Evolutionary conservation across 495 filamentous ascomycete genomes (phyloP).

Genomic region (Evernia prunastri): DNA sequence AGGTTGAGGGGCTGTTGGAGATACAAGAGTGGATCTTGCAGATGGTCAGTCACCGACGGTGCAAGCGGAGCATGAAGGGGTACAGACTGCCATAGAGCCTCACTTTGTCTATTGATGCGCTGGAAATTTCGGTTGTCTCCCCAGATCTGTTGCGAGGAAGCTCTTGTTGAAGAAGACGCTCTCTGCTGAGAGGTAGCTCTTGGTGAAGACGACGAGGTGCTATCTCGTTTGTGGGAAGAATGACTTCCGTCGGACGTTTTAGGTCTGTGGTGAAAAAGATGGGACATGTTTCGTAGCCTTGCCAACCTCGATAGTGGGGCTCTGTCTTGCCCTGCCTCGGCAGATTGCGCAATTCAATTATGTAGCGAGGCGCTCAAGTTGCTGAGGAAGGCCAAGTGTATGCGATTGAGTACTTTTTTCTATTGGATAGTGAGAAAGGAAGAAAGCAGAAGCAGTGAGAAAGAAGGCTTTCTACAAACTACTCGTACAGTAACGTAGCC

Average conservation of each 20-base stretch:
- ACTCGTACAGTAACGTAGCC: too few relatives aligned
- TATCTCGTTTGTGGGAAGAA: conserved; percentile 23
- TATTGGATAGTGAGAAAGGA: neutral
- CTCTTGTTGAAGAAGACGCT: conserved; percentile 11
- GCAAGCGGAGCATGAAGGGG: neutral
- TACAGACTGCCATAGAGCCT: conserved; percentile 27
- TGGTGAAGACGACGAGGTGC: too few relatives aligned
- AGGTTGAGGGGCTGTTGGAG: conserved; percentile 25
- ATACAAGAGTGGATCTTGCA: conserved; percentile 18
- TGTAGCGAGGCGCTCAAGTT: too few relatives aligned
- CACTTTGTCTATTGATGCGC: conserved; percentile 25
- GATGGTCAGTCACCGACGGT: neutral
- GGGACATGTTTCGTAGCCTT: neutral
- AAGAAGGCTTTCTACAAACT: neutral
- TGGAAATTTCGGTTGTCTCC: conserved; percentile 23
- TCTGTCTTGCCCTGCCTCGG: neutral
- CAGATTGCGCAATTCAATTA: conserved; percentile 2
- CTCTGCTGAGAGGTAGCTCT: conserved; percentile 19
- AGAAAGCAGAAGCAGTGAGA: neutral
- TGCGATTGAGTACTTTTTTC: neutral
- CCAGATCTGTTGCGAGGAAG: conserved; percentile 19
- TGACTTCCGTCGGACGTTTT: conserved; percentile 24
- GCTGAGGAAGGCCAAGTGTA: neutral
- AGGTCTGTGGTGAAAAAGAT: conserved; percentile 19
- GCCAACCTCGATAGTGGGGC: neutral